A percentile compares a stretch with the other conserved stretches of the same genome.
Conservation (phyloP, 2,329 filamentous ascomycete species). For the Pseudogymnoascus sp. region DNA sequence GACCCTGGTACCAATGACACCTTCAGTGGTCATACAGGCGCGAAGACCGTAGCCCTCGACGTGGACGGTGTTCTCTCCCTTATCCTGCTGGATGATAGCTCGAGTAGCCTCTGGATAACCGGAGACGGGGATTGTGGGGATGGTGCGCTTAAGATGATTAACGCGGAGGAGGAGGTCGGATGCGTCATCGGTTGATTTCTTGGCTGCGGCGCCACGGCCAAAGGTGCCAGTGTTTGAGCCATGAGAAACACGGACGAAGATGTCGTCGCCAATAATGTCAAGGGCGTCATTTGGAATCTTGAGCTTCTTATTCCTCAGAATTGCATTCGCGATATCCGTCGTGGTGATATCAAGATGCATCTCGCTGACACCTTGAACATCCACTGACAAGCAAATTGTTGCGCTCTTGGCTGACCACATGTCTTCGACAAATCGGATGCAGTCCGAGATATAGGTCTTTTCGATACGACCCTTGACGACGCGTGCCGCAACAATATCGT, state of each 20-base stretch:
- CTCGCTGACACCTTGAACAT: constrained; percentile 67
- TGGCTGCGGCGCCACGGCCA: constrained; percentile 18
- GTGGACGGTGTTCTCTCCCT: constrained; percentile 62
- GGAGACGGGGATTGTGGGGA: constrained; percentile 79
- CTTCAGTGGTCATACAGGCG: constrained; percentile 86
- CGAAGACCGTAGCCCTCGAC: constrained; percentile 92
- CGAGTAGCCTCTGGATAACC: constrained; percentile 80
- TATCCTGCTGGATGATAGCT: constrained; percentile 78
- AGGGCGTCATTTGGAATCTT: constrained; percentile 64
- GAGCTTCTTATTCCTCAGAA: constrained; percentile 74
- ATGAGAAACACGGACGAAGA: constrained; percentile 65
- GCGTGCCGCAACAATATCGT: constrained; percentile 69
- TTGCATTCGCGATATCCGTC: constrained; percentile 66
- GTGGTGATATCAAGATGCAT: constrained; percentile 74
- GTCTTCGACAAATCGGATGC: constrained; percentile 75
- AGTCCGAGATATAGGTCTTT: constrained; percentile 82
- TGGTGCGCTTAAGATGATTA: constrained; percentile 72
- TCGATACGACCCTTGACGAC: constrained; percentile 91
- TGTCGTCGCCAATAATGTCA: constrained; percentile 51
- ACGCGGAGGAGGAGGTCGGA: constrained; percentile 68
- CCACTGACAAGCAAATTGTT: constrained; percentile 73
- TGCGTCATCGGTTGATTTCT: constrained; percentile 38
- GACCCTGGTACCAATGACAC: constrained; percentile 70
- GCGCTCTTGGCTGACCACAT: constrained; percentile 73
- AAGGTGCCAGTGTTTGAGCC: constrained; percentile 38